Conservation (phyloP, 1,139 yeast species). For the Kazachstania sp. region DNA sequence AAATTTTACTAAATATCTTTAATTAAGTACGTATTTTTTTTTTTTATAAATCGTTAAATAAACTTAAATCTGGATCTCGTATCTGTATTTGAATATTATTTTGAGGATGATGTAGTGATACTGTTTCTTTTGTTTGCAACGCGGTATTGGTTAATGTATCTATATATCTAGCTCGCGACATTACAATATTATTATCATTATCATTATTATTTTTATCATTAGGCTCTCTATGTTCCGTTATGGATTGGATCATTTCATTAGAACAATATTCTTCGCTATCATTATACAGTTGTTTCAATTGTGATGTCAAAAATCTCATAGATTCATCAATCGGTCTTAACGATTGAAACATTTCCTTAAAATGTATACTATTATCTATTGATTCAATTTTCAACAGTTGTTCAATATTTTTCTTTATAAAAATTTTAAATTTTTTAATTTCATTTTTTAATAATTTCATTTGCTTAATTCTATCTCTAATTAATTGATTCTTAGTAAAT, state of each 20-base stretch:
- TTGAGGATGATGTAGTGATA: background rate
- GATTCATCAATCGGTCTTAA: constrained; percentile 27
- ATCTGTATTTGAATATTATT: constrained; percentile 1
- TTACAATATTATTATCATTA: background rate
- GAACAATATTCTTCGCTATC: constrained; percentile 25
- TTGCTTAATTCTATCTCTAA: constrained; percentile 11
- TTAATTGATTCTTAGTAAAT: constrained; percentile 13
- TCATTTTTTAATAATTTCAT: constrained; percentile 11
- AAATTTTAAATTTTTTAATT: constrained; percentile 15
- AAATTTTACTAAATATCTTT: constrained; percentile 49
- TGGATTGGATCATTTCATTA: constrained; percentile 13
- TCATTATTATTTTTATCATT: too few species aligned
- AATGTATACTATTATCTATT: background rate
- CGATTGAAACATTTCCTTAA: constrained; percentile 10
- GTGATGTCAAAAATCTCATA: constrained; percentile 19
- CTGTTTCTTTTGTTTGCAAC: background rate
- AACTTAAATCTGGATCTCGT: constrained; percentile 6
- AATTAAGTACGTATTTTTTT: background rate
- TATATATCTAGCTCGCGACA: constrained; percentile 4
- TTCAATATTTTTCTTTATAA: constrained; percentile 6
- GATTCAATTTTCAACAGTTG: background rate
- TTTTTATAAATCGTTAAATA: background rate
- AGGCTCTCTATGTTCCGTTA: constrained; percentile 8
- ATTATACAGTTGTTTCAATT: constrained; percentile 21
- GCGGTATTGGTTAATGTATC: background rate